Evolutionary conservation across 2,329 filamentous ascomycete species (phyloP).

Genomic region (Epicoccum nigrum): DNA sequence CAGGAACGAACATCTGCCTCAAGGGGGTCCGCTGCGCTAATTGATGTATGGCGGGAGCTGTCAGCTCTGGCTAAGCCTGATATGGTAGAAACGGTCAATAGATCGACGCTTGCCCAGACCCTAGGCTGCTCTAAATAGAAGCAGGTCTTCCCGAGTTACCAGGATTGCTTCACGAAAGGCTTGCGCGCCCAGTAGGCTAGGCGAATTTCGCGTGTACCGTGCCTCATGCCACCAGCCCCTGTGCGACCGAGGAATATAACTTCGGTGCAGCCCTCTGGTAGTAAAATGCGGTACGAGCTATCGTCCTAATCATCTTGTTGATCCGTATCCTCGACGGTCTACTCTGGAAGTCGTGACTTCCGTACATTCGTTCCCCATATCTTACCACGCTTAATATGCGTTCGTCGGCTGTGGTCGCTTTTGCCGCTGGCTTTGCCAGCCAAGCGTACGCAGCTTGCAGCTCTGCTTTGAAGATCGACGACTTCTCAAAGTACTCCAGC

Average conservation of each 20-base stretch:
- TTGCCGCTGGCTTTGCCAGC: constrained; percentile 38
- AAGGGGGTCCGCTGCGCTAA: constrained; percentile 24
- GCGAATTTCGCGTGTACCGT: constrained; percentile 32
- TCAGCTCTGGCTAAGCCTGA: constrained; percentile 16
- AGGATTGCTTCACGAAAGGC: constrained; percentile 27
- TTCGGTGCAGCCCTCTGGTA: constrained; percentile 18
- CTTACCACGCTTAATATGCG: constrained; percentile 38
- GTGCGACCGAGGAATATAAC: constrained; percentile 27
- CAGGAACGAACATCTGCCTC: constrained; percentile 20
- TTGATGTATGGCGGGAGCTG: constrained; percentile 13
- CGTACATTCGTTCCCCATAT: constrained; percentile 46
- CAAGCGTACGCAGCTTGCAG: constrained; percentile 44
- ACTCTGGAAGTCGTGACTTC: constrained; percentile 43
- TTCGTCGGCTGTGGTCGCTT: constrained; percentile 38
- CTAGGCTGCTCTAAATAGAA: constrained; percentile 28
- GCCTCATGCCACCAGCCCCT: constrained; percentile 25
- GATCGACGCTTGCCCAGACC: constrained; percentile 30
- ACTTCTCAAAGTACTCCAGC: constrained; percentile 47
- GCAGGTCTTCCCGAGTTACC: constrained; percentile 14
- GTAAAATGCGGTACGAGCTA: constrained; percentile 25
- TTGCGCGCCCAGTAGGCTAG: constrained; percentile 36
- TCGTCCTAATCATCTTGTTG: constrained; percentile 30
- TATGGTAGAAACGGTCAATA: constrained; percentile 12
- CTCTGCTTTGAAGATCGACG: constrained; percentile 45
- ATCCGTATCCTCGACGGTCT: constrained; percentile 25